Evolutionary conservation across 768 basidiomycete species (phyloP), one percentile per base, ranked within the genome.

Genomic region (Daedaleopsis sinensis): DNA sequence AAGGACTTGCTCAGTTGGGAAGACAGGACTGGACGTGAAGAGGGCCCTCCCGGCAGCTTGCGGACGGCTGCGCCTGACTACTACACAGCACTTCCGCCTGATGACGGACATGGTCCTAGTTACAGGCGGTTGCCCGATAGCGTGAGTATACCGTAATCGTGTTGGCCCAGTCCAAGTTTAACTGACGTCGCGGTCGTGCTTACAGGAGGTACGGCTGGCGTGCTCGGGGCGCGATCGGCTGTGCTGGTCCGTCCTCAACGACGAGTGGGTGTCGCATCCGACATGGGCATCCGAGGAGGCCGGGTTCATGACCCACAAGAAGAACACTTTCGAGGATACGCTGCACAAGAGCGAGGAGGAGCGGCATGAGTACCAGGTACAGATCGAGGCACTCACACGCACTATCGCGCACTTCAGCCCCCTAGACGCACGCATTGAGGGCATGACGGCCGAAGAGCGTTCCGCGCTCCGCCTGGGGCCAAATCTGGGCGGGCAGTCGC

Each of bases 261-360:
- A 98, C 70, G 86, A 90, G 66, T 98, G 97, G 96, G 94, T 98
- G 12, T 97, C 96, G 15, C 96, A 98, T 73, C 96, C 97, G 3
- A 96, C 95, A 1, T 97, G 95, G 93, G 94, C 94, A 10, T 96
- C 94, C 21, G 96, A 98, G 72, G 95, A 96, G 71, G 86, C 95
- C 1, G 95, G 93, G 11, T 97, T 97, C 68, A 85, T 94, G 64
- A 83, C 96, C 7, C 93, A 98, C 74, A 96, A 97, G 81, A 98
- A 98, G 80, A 99, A 98, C 71, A 83, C 86, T 6, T 98, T 91
- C 73, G 97, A 99, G 74, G 96, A 98, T 70, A 91, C 93, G 0
- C 80, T 98, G 58, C 95, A 98, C 78, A 94, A 94, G 76, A 91
- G 94, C 68, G 97, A 99, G 74, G 96, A 99, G 74, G 97, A 99